Evolutionary conservation across 192 early-diverging fungal species (phyloP).

Genomic region (Backusella morwellensis): DNA sequence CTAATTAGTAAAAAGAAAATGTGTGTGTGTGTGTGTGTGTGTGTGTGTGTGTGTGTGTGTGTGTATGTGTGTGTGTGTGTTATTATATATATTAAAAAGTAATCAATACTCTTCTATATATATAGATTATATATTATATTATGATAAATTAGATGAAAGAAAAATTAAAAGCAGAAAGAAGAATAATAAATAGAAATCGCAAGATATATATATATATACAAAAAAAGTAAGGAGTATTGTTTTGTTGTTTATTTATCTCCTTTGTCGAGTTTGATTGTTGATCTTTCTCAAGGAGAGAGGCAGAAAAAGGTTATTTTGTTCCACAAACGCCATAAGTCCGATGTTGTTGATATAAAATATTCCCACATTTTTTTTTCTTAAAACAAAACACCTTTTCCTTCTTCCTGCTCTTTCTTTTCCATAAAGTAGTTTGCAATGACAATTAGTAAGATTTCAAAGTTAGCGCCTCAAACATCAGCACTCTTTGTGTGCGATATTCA

Average conservation of each 20-base stretch:
- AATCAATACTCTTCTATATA: conserved; percentile 5
- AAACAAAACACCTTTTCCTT: not conserved
- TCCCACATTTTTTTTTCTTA: not conserved
- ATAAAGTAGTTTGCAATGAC: conserved; percentile 15
- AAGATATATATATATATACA: not conserved
- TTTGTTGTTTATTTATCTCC: not conserved
- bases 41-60: not conserved
- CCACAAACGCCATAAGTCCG: not conserved
- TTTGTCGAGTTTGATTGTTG: not conserved
- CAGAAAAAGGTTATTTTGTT: not conserved
- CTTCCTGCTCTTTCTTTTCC: not conserved
- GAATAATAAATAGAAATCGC: not conserved
- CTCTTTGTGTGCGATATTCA: conserved; percentile 97
- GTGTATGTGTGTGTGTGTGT: not conserved
- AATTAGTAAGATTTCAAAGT: conserved; percentile 49
- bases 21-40: not conserved
- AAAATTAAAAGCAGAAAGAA: not conserved
- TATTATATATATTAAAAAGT: conserved; percentile 5
- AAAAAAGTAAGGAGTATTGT: not conserved
- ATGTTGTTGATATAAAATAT: not conserved
- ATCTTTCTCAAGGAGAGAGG: not conserved
- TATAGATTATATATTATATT: not conserved
- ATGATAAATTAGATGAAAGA: not conserved
- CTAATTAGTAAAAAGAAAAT: not conserved
- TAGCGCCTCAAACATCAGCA: conserved; percentile 61